Evolutionary conservation across 164 flowering plant species (phyloP).

Genomic region (Litsea cubeba): DNA sequence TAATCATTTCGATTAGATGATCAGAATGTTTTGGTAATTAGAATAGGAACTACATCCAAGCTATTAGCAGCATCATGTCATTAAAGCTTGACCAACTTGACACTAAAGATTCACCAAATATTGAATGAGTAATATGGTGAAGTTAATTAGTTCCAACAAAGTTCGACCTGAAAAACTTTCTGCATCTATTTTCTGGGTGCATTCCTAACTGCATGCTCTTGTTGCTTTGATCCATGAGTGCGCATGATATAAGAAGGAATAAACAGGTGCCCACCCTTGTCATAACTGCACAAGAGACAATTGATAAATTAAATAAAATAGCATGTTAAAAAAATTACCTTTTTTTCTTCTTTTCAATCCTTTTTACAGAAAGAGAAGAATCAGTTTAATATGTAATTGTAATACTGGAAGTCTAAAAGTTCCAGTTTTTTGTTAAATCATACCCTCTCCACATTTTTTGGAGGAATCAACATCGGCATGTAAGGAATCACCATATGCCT

Average conservation of each 20-base stretch:
- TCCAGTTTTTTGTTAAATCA: conserved; percentile 9
- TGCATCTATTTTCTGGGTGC: conserved; percentile 53
- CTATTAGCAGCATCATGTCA: not conserved
- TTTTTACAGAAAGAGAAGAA: not conserved
- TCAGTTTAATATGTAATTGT: not conserved
- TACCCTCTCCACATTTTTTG: conserved; percentile 95
- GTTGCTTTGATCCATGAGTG: conserved; percentile 86
- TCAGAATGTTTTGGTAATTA: not conserved
- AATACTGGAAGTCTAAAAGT: not conserved
- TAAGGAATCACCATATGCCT: conserved; percentile 76
- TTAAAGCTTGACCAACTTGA: not conserved
- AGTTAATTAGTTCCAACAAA: not conserved
- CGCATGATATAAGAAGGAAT: conserved; percentile 94
- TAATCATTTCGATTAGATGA: not conserved
- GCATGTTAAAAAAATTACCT: not conserved
- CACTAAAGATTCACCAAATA: not conserved
- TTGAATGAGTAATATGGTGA: not conserved
- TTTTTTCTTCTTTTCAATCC: not conserved
- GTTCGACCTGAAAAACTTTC: conserved; percentile 66
- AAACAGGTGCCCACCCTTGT: conserved; percentile 85
- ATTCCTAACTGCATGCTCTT: conserved; percentile 64
- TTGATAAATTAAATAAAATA: not conserved
- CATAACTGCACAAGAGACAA: conserved; percentile 42
- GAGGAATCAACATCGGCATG: conserved; percentile 92
- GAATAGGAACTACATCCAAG: not conserved